phyloP scores from a whole-genome alignment of 768 basidiomycete species.

The Pulveroboletus frians region DNA sequence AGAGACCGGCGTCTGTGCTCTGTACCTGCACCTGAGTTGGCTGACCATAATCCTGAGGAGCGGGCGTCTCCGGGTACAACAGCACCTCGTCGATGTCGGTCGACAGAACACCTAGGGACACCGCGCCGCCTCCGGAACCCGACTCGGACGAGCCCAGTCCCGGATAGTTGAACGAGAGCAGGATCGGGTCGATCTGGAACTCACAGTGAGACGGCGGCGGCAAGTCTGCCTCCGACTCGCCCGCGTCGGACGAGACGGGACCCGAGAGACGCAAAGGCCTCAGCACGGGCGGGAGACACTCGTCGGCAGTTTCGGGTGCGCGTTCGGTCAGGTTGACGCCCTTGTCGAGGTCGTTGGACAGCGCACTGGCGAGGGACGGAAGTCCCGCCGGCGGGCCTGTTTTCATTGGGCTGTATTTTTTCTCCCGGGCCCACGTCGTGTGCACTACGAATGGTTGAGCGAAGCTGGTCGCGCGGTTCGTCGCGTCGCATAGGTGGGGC shows the following conservation, averaged over 20 bases:
- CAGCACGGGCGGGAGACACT: conserved; percentile 19
- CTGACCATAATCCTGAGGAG: not conserved
- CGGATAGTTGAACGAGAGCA: conserved; percentile 18
- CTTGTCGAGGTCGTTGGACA: conserved; percentile 17
- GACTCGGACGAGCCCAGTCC: not conserved
- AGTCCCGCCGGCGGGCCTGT: not conserved
- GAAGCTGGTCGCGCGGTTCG: not conserved
- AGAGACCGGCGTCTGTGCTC: not conserved
- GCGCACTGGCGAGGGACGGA: conserved; percentile 17
- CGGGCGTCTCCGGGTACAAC: not conserved
- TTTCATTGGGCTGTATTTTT: not conserved
- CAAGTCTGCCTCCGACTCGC: not conserved
- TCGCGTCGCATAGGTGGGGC: not conserved
- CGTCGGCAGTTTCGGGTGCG: not conserved
- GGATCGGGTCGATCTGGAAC: conserved; percentile 25
- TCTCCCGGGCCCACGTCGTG: not conserved
- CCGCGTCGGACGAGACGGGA: not conserved
- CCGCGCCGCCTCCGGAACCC: not conserved
- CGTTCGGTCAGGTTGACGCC: conserved; percentile 7
- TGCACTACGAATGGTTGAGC: not conserved
- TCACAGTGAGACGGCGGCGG: not conserved
- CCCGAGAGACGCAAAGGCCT: conserved; percentile 19
- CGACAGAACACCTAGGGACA: not conserved
- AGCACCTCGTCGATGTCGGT: too few species aligned
- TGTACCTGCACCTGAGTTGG: too few species aligned